Percentiles rank a stretch among this genome's conserved stretches.
Evolutionary conservation across 371 early-diverging fungal species (phyloP).

Genomic region (Mortierella sp.): DNA sequence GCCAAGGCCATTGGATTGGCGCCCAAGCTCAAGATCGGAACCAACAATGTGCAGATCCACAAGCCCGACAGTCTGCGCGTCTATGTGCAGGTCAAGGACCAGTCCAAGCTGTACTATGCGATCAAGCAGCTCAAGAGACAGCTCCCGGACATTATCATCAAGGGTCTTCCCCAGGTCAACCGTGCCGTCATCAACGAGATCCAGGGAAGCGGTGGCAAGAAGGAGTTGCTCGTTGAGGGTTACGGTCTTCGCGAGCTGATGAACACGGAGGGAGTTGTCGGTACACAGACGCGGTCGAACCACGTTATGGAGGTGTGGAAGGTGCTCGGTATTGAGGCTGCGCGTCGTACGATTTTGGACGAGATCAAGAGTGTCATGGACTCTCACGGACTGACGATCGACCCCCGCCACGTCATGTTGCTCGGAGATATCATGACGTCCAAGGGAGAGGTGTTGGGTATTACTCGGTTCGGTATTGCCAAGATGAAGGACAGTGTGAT

Average conservation of each 20-base stretch:
- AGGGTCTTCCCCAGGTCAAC: slow-evolving; percentile 88
- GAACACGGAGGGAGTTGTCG: slow-evolving; percentile 87
- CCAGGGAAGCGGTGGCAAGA: slow-evolving; percentile 68
- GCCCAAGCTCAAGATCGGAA: slow-evolving; percentile 88
- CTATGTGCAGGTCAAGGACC: slow-evolving; percentile 76
- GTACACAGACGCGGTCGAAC: slow-evolving; percentile 88
- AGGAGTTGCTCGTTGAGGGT: slow-evolving; percentile 94
- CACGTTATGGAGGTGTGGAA: slow-evolving; percentile 95
- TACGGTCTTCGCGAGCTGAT: slow-evolving; percentile 95
- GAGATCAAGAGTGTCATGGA: slow-evolving; percentile 82
- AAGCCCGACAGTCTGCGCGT: slow-evolving; percentile 83
- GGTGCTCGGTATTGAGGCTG: slow-evolving; percentile 99
- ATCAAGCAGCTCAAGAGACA: slow-evolving; percentile 90
- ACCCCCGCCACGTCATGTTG: slow-evolving; percentile 98
- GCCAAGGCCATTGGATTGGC: slow-evolving; percentile 83
- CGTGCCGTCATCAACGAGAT: slow-evolving; percentile 92
- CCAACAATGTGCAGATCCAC: slow-evolving; percentile 80
- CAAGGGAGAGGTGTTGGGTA: slow-evolving; percentile 98
- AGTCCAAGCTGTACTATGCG: slow-evolving; percentile 75
- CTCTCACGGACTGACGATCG: slow-evolving; percentile 85
- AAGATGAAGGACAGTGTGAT: slow-evolving; percentile 99
- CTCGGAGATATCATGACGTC: slow-evolving; percentile 99
- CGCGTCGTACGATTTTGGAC: slow-evolving; percentile 82
- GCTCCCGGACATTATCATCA: slow-evolving; percentile 84
- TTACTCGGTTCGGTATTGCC: slow-evolving; percentile 99